These are phyloP conservation scores for Colletotrichum navitas DNA, from an alignment of 2,329 filamentous ascomycete genomes.

Conservation along the genomic window DNA sequence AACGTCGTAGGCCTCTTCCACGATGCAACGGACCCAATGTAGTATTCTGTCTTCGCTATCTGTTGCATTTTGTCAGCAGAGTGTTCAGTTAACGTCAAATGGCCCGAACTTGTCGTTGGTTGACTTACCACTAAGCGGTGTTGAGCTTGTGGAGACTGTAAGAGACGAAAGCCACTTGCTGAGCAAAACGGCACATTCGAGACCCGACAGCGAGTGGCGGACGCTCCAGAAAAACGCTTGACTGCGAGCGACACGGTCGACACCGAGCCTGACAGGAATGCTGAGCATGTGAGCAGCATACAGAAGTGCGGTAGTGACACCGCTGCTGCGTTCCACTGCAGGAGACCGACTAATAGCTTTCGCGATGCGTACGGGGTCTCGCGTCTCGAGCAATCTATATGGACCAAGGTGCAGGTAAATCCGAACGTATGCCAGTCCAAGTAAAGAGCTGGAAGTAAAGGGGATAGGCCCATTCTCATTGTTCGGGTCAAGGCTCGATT, in stretches of 20 bases:
- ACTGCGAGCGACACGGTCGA: slow-evolving; percentile 66
- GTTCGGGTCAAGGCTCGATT: slow-evolving; percentile 55
- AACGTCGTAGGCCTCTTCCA: slow-evolving; percentile 57
- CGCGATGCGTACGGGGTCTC: slow-evolving; percentile 57
- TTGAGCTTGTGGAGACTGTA: slow-evolving; percentile 39
- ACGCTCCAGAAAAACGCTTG: slow-evolving; percentile 70
- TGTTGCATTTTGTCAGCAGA: slow-evolving; percentile 36
- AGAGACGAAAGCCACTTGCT: slow-evolving; percentile 61
- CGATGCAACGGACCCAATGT: slow-evolving; percentile 60
- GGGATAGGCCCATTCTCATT: slow-evolving; percentile 57
- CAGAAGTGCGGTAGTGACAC: slow-evolving; percentile 62
- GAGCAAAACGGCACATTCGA: slow-evolving; percentile 67
- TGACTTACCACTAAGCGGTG: slow-evolving; percentile 48
- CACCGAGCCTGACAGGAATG: slow-evolving; percentile 66
- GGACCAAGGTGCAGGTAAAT: slow-evolving; percentile 61
- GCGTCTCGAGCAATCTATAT: slow-evolving; percentile 57
- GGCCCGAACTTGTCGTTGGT: too few species aligned
- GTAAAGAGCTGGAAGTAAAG: slow-evolving; percentile 60
- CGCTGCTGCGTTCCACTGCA: slow-evolving; percentile 60
- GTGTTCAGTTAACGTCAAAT: accelerated
- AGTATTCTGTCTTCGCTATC: slow-evolving; percentile 59
- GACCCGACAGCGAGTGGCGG: slow-evolving; percentile 65
- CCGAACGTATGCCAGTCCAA: slow-evolving; percentile 60
- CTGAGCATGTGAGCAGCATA: slow-evolving; percentile 68
- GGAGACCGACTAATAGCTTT: slow-evolving; percentile 54